Percentiles rank a stretch among this genome's conserved stretches.
Conservation (phyloP, 495 filamentous ascomycete species). For the Xylaria grammica region DNA sequence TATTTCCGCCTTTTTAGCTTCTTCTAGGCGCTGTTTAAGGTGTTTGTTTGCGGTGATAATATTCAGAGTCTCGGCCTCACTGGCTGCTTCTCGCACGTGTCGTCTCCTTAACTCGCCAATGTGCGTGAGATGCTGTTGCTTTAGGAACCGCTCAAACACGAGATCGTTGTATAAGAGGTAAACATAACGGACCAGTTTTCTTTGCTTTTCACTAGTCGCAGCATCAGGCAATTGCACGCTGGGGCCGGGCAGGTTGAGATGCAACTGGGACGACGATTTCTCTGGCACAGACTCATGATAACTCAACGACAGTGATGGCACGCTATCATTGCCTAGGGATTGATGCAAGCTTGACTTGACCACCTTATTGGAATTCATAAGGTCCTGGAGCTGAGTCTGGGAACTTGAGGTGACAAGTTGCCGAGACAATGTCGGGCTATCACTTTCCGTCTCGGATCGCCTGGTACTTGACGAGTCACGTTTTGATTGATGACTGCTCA, state of each 20-base stretch:
- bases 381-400: conserved; percentile 57
- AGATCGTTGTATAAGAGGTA: conserved; percentile 73
- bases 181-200: conserved; percentile 67
- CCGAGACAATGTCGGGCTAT: conserved; percentile 63
- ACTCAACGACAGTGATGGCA: conserved; percentile 52
- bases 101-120: conserved; percentile 73
- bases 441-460: conserved; percentile 43
- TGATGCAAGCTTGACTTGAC: conserved; percentile 58
- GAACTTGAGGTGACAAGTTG: conserved; percentile 49
- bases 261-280: conserved; percentile 27
- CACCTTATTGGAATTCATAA: conserved; percentile 58
- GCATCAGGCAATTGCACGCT: conserved; percentile 16
- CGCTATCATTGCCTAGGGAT: conserved; percentile 55
- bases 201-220: conserved; percentile 48
- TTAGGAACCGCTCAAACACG: conserved; percentile 77
- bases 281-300: conserved; percentile 46
- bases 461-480: conserved; percentile 48
- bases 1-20: conserved; percentile 66
- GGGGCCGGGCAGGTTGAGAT: conserved; percentile 18
- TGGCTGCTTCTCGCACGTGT: conserved; percentile 70
- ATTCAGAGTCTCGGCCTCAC: conserved; percentile 77
- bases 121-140: conserved; percentile 74
- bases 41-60: conserved; percentile 73
- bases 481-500: conserved; percentile 46
- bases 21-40: conserved; percentile 69